Evolutionary conservation across 441 rosid species (phyloP).

Genomic region (California macrophylla): DNA sequence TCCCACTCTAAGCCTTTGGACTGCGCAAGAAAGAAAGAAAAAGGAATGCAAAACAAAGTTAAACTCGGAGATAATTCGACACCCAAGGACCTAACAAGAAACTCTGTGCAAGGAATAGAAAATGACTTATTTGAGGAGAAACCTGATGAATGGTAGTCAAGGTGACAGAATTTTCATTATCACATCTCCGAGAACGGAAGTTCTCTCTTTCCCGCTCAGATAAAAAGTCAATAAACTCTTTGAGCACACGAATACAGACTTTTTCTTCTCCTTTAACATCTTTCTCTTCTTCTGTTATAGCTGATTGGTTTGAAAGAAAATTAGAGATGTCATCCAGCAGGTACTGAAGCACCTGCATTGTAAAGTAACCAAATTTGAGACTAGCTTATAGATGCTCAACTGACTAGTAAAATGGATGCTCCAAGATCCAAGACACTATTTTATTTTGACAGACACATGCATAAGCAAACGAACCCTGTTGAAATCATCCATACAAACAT

Average conservation of each 20-base stretch:
- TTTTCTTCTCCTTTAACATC: slow-evolving; percentile 32
- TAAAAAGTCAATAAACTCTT: slow-evolving; percentile 53
- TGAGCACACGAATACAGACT: slow-evolving; percentile 48
- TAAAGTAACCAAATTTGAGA: slow-evolving; percentile 12
- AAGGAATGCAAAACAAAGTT: slow-evolving; percentile 13
- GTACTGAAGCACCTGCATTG: slow-evolving; percentile 75
- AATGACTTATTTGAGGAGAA: slow-evolving; percentile 14
- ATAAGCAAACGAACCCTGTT: not conserved
- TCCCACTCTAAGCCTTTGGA: slow-evolving; percentile 99
- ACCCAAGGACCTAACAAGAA: slow-evolving; percentile 14
- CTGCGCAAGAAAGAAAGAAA: slow-evolving; percentile 36
- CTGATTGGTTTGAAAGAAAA: slow-evolving; percentile 48
- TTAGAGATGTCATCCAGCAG: slow-evolving; percentile 78
- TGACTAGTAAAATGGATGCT: not conserved
- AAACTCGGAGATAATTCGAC: slow-evolving; percentile 15
- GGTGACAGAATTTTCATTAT: slow-evolving; percentile 73
- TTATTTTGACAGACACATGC: not conserved
- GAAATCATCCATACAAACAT: not conserved
- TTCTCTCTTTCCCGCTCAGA: slow-evolving; percentile 65
- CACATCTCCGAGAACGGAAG: slow-evolving; percentile 56
- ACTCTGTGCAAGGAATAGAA: slow-evolving; percentile 5
- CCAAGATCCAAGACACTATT: not conserved
- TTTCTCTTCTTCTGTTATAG: slow-evolving; percentile 29
- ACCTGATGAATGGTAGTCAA: slow-evolving; percentile 98
- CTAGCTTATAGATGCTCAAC: not conserved